These are phyloP conservation scores for Trichoderma cornu-damae DNA, from an alignment of 2,329 filamentous ascomycete species.

Conservation along the genomic window DNA sequence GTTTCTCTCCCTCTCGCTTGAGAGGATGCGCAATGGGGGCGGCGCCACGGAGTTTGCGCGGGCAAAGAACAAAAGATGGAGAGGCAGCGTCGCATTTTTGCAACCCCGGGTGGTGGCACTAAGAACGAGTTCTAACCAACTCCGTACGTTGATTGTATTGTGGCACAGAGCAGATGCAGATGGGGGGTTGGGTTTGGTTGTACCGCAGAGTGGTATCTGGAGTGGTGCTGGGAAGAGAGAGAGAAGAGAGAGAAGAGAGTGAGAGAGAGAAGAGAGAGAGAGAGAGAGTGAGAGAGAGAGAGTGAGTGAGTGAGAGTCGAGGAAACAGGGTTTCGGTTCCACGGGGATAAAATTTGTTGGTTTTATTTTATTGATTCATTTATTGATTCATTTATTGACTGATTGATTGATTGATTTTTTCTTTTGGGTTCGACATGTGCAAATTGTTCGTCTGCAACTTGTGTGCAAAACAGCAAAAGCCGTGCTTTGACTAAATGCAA, in stretches of 20 bases:
- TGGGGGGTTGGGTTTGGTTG: too few relatives aligned
- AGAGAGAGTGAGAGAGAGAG: neutral
- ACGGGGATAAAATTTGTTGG: neutral
- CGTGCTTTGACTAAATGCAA: too few relatives aligned
- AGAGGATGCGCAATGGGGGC: neutral
- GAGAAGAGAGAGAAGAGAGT: neutral
- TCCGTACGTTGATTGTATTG: too few relatives aligned
- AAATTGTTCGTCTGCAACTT: neutral
- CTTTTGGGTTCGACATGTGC: neutral
- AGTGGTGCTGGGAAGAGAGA: neutral
- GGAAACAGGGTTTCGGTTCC: too few relatives aligned
- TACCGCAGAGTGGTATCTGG: conserved; percentile 6
- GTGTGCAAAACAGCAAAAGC: neutral
- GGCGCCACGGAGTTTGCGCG: conserved; percentile 1
- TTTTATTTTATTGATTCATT: neutral
- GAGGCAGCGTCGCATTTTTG: neutral
- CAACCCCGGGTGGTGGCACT: neutral
- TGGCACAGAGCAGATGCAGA: too few relatives aligned
- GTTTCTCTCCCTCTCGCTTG: neutral
- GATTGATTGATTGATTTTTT: too few relatives aligned
- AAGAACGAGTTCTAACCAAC: too few relatives aligned
- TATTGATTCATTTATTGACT: too few relatives aligned
- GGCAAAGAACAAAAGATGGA: neutral
- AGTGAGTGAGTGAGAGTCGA: neutral
- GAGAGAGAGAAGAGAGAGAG: neutral